Conservation (phyloP, 2,329 filamentous ascomycete species). For the Pseudogymnoascus sp. region DNA sequence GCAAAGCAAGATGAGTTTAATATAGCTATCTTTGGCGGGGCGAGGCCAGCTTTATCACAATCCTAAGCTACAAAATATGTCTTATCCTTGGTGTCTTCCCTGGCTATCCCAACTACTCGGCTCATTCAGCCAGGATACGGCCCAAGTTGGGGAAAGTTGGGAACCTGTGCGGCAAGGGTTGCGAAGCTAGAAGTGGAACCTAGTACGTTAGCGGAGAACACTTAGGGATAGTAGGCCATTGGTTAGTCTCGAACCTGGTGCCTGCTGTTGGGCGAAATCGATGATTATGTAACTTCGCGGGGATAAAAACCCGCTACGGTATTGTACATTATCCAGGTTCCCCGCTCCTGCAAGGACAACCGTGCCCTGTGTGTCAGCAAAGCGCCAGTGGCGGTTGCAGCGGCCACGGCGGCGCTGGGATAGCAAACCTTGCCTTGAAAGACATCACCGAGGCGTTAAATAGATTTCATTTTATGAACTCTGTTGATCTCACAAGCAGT, state of each 20-base stretch:
- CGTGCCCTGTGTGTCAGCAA: background rate
- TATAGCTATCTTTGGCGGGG: background rate
- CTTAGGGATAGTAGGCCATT: background rate
- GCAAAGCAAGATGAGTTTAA: background rate
- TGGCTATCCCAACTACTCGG: background rate
- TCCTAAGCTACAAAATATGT: background rate
- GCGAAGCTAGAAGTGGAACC: background rate
- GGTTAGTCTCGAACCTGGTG: background rate
- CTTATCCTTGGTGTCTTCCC: background rate
- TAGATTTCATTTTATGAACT: background rate
- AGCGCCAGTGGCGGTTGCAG: background rate
- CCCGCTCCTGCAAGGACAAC: background rate
- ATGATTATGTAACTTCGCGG: background rate
- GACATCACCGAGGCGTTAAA: background rate
- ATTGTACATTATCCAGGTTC: background rate
- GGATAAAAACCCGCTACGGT: background rate
- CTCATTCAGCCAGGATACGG: background rate
- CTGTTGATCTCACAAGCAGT: background rate
- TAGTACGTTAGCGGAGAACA: background rate
- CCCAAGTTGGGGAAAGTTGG: background rate
- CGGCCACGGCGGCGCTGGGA: background rate
- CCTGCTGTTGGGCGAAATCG: background rate
- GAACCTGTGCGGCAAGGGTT: background rate
- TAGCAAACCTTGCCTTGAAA: background rate
- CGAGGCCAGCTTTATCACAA: background rate